These are phyloP conservation scores for Gloeostereum incarnatum DNA, from an alignment of 768 basidiomycete species.

Conservation along the genomic window DNA sequence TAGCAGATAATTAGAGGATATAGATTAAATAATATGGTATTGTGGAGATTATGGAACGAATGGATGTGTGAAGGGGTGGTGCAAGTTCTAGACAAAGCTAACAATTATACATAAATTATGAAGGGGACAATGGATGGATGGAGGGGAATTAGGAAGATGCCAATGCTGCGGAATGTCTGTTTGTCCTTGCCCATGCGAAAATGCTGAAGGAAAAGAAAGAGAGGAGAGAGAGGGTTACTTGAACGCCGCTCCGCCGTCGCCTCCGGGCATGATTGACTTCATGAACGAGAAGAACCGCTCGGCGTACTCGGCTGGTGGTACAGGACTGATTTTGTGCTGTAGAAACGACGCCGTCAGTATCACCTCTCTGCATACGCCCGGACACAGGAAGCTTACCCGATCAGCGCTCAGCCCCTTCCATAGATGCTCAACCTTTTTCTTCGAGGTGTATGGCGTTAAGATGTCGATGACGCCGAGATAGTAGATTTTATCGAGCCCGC, in stretches of 20 bases:
- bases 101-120: too few species aligned
- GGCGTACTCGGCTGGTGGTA: conserved; percentile 80
- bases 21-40: too few species aligned
- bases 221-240: neutral
- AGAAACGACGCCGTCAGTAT: conserved; percentile 1
- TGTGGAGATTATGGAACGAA: too few species aligned
- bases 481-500: conserved; percentile 68
- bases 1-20: too few species aligned
- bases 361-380: neutral
- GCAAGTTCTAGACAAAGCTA: too few species aligned
- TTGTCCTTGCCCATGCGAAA: too few species aligned
- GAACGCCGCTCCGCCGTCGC: conserved; percentile 37
- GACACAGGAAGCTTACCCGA: conserved; percentile 47
- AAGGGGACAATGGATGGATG: too few species aligned
- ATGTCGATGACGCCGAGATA: conserved; percentile 98
- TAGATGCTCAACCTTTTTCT: conserved; percentile 83
- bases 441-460: conserved; percentile 72
- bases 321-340: conserved; percentile 92
- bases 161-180: too few species aligned
- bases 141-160: too few species aligned
- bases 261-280: conserved; percentile 79
- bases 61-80: too few species aligned
- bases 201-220: neutral
- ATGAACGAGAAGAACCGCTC: conserved; percentile 85
- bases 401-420: conserved; percentile 91